These are phyloP conservation scores for Fusarium phyllophilum DNA, from an alignment of 2,329 filamentous ascomycete genomes.

Conservation along the genomic window DNA sequence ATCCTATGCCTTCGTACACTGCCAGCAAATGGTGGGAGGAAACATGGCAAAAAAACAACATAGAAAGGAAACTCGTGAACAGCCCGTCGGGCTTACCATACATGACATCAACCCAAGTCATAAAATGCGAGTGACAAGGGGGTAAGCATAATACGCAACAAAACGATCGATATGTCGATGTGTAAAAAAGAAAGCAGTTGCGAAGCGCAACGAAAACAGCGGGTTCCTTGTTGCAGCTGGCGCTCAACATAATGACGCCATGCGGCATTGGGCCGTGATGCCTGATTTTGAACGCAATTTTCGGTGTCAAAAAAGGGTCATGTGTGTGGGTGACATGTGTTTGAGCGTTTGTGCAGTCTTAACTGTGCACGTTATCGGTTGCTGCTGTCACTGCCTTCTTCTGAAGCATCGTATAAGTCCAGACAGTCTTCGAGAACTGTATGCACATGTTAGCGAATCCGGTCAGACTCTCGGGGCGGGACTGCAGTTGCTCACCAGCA, in stretches of 20 bases:
- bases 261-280: slow-evolving; percentile 12
- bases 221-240: neutral
- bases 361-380: slow-evolving; percentile 30
- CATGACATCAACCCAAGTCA: slow-evolving; percentile 25
- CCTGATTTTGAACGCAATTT: slow-evolving; percentile 15
- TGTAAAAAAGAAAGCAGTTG: slow-evolving; percentile 14
- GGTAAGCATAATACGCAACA: slow-evolving; percentile 23
- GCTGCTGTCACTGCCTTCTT: slow-evolving; percentile 49
- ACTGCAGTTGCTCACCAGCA: slow-evolving; percentile 67
- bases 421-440: slow-evolving; percentile 54
- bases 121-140: slow-evolving; percentile 8
- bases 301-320: neutral
- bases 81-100: slow-evolving; percentile 30
- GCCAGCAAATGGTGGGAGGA: slow-evolving; percentile 24
- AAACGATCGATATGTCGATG: slow-evolving; percentile 6
- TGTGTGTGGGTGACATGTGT: neutral
- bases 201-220: slow-evolving; percentile 1
- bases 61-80: slow-evolving; percentile 40
- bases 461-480: neutral
- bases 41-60: slow-evolving; percentile 16
- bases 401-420: slow-evolving; percentile 57
- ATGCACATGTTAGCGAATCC: slow-evolving; percentile 20
- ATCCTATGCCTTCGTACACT: slow-evolving; percentile 23
- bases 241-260: slow-evolving; percentile 7
- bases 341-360: neutral